Base-by-base conservation (phyloP, 345 rosid species). In the Populus nigra region DNA sequence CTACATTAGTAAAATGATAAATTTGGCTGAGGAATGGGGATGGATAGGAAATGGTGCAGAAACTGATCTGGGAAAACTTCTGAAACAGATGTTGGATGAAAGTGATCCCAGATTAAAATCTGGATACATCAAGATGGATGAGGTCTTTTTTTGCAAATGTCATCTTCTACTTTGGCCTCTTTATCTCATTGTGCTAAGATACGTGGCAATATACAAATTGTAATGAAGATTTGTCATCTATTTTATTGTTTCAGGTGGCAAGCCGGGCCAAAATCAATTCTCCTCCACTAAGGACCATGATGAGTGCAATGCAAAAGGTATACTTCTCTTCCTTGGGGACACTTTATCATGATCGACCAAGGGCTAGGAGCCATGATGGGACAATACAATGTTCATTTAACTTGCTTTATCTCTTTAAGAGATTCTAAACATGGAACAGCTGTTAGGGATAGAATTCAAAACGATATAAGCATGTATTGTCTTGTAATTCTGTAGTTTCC, bases 61-160 rank as follows among this genome's bases (percentile, higher is more conserved):
- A 77, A 78, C 84, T 78, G 87, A 87, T 83, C 84, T 95, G 33
- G 93, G 91, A 80, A 91, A 88, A 68, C 94, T 95, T 79, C 80
- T 95, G 77, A 86, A 74, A 38, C 86, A 59, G 71, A 90, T 95
- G 96, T 72, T 91, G 23, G 97, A 93, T 65, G 98, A 95, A 84
- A 91, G 92, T 73, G 91, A 95, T 79, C 91, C 93, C 39, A 89
- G 89, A 81, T 80, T 93, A 29, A 93, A 93, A 16, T 86, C 87
- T n/a, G 99, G 99, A 76, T 95, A 88, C 88, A 90, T 88, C 78
- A 92, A 89, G 84, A 69, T 93, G 85, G 98, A 93, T 73, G 88
- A 92, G 99, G 99, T 92, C 22, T 29, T 70, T 8, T 8, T 6
- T 3, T 27, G 69, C 55, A 10, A 36, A 23, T 22, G 61, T 53